A percentile compares a stretch with the other conserved stretches of the same genome.
phyloP scores from a whole-genome alignment of 208 protist species.

The Leishmania aethiopica region DNA sequence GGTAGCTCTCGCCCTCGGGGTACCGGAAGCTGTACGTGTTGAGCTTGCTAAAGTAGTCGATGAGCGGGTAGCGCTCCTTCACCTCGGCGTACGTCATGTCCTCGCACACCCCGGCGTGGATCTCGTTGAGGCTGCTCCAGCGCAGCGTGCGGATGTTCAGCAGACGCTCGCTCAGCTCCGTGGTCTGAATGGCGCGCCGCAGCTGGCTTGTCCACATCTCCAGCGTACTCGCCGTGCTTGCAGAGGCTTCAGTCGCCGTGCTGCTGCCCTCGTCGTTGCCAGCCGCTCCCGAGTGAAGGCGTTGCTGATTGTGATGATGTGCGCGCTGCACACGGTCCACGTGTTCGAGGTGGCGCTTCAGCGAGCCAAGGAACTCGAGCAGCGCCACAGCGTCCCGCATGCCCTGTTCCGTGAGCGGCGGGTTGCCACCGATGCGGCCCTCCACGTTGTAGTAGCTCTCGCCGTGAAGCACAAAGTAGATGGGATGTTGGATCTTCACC shows the following conservation, averaged over 20 bases:
- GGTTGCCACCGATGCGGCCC: constrained; percentile 88
- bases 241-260: not conserved
- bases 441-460: constrained; percentile 85
- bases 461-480: constrained; percentile 91
- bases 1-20: constrained; percentile 89
- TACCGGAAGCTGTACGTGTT: constrained; percentile 92
- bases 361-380: constrained; percentile 76
- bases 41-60: constrained; percentile 72
- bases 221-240: constrained; percentile 37
- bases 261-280: not conserved
- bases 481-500: constrained; percentile 85
- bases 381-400: constrained; percentile 66
- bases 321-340: constrained; percentile 13
- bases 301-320: not conserved
- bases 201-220: constrained; percentile 91
- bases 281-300: not conserved
- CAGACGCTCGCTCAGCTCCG: constrained; percentile 62
- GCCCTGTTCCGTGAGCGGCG: constrained; percentile 74
- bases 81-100: constrained; percentile 87
- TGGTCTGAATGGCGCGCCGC: constrained; percentile 84
- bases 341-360: constrained; percentile 55
- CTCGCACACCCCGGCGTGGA: constrained; percentile 90
- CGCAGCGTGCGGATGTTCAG: constrained; percentile 75
- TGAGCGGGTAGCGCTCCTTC: constrained; percentile 65
- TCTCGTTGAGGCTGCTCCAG: constrained; percentile 89